phyloP scores from a whole-genome alignment of 202 grass and related monocot genomes.

The Zizania palustris region DNA sequence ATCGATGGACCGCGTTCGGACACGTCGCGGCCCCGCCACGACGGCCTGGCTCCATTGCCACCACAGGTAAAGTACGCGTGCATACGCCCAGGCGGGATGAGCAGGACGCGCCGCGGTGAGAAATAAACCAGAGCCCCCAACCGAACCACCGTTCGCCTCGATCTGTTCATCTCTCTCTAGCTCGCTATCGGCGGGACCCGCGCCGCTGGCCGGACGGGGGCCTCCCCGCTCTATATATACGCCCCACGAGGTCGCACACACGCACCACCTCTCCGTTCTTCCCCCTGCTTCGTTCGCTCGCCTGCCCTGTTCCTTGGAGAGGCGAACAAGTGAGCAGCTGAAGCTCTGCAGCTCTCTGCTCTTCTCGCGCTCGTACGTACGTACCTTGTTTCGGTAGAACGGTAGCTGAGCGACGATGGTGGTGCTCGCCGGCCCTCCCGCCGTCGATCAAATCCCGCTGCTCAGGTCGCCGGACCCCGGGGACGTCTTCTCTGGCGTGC shows the following conservation, averaged over 20 bases:
- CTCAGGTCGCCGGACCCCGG: slow-evolving; percentile 53
- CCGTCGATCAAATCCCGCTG: slow-evolving; percentile 65
- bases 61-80: not conserved
- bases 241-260: slow-evolving; percentile 33
- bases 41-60: slow-evolving; percentile 46
- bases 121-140: not conserved
- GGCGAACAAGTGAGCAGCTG: not conserved
- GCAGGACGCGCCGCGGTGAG: not conserved
- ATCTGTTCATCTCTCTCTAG: too few species aligned
- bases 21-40: slow-evolving; percentile 43
- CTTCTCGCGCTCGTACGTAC: not conserved
- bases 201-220: not conserved
- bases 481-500: slow-evolving; percentile 57
- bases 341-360: not conserved
- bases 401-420: slow-evolving; percentile 54
- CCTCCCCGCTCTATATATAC: slow-evolving; percentile 57
- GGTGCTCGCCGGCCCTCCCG: slow-evolving; percentile 60
- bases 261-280: not conserved
- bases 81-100: slow-evolving; percentile 17
- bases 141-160: not conserved
- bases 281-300: slow-evolving; percentile 46
- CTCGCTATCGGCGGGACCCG: not conserved
- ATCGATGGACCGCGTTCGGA: slow-evolving; percentile 35
- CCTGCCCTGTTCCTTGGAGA: slow-evolving; percentile 28
- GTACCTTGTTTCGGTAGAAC: not conserved